Base-by-base conservation (phyloP, 192 early-diverging fungal species). In the Gryganskiella cystojenkinii region DNA sequence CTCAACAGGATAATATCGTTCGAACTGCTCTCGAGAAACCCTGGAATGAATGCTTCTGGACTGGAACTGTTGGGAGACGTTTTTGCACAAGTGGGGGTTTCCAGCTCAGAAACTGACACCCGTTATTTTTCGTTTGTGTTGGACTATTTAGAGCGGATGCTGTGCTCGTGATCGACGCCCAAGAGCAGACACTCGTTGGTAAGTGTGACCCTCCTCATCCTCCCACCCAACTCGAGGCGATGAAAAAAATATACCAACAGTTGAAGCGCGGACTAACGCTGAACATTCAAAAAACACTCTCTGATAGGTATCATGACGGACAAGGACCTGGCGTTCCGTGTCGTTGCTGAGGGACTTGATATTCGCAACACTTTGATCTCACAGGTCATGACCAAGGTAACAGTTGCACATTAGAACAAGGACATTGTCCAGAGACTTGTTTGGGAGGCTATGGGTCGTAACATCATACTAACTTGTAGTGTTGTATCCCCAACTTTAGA, bases 301-400 rank as follows among this genome's bases (percentile, higher is more conserved):
- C 37, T 93, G 47, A 67, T 84, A 40, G 95, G 95, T 20, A 97
- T 97, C 56, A 88, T 97, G 67, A 97, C 95, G 2, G 95, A 95
- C 69, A 96, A 96, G 80, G 95, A 96, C 82, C 85, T 96, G 37
- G 91, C 94, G 19, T 96, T 94, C 81, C 82, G 95, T 30, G 94
- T 96, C 22, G 90, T 95, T 25, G 93, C 94, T 20, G 92, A 93
- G 58, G 89, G 87, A 17, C 82, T 86, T 3, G 87, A 91, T 63
- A 86, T 88, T 52, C 64, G 84, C 56, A 78, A 84, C 43, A 89
- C 86, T 49, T 70, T 86, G 19, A 90, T 96, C 56, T 83, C 88
- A 22, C 85, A 93, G 49, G 92, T 93, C 56, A 95, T 95, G 85
- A 96, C 95, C 22, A 71, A 62, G 56, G 71, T 78, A 78, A n/a